Percentiles rank a stretch among this genome's conserved stretches.
Conservation (phyloP, 306 rosid species). For the Senna tora region DNA sequence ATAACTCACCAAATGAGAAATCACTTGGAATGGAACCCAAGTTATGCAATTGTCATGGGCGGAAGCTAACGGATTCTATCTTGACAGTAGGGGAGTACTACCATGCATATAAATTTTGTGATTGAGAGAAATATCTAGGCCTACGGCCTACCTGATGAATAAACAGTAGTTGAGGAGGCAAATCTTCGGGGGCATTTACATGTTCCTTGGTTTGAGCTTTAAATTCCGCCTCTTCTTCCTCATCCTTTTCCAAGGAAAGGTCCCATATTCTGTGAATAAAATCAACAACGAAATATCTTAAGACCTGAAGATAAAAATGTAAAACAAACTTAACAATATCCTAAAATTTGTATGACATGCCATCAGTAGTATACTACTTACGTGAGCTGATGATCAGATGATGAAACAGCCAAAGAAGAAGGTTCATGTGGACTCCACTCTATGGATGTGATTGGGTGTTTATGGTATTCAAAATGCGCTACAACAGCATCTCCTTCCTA, state of each 20-base stretch:
- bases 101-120: background rate
- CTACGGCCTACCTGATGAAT: constrained; percentile 86
- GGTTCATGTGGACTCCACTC: constrained; percentile 98
- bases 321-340: background rate
- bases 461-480: constrained; percentile 89
- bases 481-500: constrained; percentile 84
- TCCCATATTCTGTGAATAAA: constrained; percentile 86
- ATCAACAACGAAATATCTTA: constrained; percentile 15
- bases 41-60: too few species aligned
- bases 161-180: constrained; percentile 96
- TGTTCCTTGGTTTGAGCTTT: constrained; percentile 75
- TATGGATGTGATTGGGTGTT: constrained; percentile 85
- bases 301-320: background rate
- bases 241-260: constrained; percentile 89
- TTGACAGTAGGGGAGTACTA: constrained; percentile 5
- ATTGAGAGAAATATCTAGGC: background rate
- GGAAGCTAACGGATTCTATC: too few species aligned
- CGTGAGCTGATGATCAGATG: constrained; percentile 96
- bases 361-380: constrained; percentile 43
- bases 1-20: too few species aligned
- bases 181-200: constrained; percentile 85
- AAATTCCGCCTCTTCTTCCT: constrained; percentile 96
- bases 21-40: too few species aligned
- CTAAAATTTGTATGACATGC: background rate
- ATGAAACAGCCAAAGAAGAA: constrained; percentile 85